A percentile compares a stretch with the other conserved stretches of the same genome.
Evolutionary conservation across 1,284 basidiomycete genomes (phyloP).

Genomic region (Ustilago bromivora): DNA sequence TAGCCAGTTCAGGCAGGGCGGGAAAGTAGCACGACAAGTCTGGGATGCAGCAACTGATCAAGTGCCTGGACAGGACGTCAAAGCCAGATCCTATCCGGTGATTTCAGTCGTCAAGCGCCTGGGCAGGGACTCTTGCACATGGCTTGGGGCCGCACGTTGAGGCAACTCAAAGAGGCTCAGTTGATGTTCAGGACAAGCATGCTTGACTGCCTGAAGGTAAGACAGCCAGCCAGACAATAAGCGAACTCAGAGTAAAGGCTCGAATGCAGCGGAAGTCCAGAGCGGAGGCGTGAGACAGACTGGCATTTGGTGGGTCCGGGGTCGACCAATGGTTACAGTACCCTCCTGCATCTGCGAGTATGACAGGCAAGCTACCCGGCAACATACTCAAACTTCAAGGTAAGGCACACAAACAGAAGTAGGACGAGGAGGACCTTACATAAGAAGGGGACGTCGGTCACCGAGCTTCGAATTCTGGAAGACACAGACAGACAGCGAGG

Average conservation of each 20-base stretch:
- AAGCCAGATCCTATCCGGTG: neutral
- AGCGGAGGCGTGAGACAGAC: constrained; percentile 8
- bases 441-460: neutral
- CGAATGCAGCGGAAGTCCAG: neutral
- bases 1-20: neutral
- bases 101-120: neutral
- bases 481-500: neutral
- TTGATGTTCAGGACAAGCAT: neutral
- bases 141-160: neutral
- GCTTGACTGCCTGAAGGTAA: constrained; percentile 9
- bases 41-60: constrained; percentile 21
- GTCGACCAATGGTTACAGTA: constrained; percentile 32
- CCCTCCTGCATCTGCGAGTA: constrained; percentile 4
- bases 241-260: constrained; percentile 3
- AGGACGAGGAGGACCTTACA: neutral
- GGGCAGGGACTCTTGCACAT: neutral
- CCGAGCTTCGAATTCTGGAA: constrained; percentile 7
- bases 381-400: constrained; percentile 1
- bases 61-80: constrained; percentile 4
- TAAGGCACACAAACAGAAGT: neutral
- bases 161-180: neutral
- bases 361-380: constrained; percentile 2
- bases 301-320: constrained; percentile 29
- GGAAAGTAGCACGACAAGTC: constrained; percentile 7
- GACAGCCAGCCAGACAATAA: constrained; percentile 1